Evolutionary conservation across 768 basidiomycete genomes (phyloP).

Genomic region (Mycena vitilis): DNA sequence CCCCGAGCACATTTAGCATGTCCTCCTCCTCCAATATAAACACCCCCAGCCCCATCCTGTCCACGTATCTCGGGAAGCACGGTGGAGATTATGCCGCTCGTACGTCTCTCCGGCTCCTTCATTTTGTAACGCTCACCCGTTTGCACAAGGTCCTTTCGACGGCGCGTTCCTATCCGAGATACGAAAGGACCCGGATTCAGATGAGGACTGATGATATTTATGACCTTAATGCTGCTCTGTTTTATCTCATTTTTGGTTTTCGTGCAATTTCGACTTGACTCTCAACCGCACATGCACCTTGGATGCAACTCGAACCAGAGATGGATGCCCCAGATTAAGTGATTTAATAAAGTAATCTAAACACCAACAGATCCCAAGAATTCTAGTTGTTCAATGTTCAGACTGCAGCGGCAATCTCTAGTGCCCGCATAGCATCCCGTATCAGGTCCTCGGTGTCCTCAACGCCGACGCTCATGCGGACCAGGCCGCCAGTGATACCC

Average conservation of each 20-base stretch:
- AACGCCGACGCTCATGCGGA: constrained; percentile 87
- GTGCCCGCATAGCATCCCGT: constrained; percentile 73
- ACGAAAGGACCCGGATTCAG: constrained; percentile 33
- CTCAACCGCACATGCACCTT: no score
- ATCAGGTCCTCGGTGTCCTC: constrained; percentile 90
- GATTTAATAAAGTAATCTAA: background rate
- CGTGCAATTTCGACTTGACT: no score
- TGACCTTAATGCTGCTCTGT: background rate
- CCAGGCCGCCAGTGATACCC: constrained; percentile 82
- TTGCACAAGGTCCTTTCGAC: constrained; percentile 52
- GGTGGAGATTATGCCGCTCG: constrained; percentile 50
- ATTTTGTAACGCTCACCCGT: background rate
- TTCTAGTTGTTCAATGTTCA: constrained; percentile 9
- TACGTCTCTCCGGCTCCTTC: constrained; percentile 36
- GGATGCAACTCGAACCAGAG: no score
- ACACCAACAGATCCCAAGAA: constrained; percentile 1
- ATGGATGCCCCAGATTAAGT: background rate
- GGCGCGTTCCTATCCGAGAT: constrained; percentile 51
- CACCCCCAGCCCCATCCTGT: constrained; percentile 56
- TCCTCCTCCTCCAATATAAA: constrained; percentile 49
- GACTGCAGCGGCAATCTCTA: constrained; percentile 54
- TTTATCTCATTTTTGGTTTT: background rate
- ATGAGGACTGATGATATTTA: constrained; percentile 35
- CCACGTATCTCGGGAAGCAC: constrained; percentile 57
- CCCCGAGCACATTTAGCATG: constrained; percentile 45